Evolutionary conservation across 106 monocot genomes (phyloP).

Genomic region (Dendrobium officinale): DNA sequence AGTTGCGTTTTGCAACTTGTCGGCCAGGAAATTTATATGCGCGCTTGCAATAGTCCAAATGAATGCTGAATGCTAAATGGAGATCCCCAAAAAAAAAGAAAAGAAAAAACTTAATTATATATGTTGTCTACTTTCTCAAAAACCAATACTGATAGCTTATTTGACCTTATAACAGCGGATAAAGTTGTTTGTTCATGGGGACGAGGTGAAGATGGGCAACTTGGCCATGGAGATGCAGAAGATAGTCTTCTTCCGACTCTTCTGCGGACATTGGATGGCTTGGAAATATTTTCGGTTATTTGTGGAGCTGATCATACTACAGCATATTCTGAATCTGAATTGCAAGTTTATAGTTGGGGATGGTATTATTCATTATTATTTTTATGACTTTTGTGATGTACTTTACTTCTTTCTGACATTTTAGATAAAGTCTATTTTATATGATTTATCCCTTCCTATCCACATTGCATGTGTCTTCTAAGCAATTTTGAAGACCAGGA

Average conservation of each 20-base stretch:
- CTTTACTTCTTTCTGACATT: not conserved
- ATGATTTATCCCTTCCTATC: not conserved
- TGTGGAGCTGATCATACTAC: slow-evolving; percentile 94
- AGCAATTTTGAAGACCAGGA: not conserved
- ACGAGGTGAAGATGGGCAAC: slow-evolving; percentile 86
- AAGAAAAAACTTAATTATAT: not conserved
- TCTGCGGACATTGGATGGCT: slow-evolving; percentile 36
- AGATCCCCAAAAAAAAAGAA: not conserved
- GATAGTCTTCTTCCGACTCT: slow-evolving; percentile 67
- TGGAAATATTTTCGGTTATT: slow-evolving; percentile 53
- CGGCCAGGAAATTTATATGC: not conserved
- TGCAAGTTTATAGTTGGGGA: slow-evolving; percentile 86
- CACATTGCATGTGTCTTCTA: not conserved
- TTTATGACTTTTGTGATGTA: not conserved
- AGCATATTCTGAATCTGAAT: slow-evolving; percentile 64
- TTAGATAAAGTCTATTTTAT: not conserved
- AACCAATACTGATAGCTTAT: not conserved
- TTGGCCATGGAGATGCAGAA: slow-evolving; percentile 90
- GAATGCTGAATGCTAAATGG: not conserved
- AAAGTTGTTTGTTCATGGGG: slow-evolving; percentile 84
- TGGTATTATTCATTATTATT: slow-evolving; percentile 27
- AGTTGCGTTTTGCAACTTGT: not conserved
- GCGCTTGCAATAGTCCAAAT: not conserved
- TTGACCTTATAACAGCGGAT: slow-evolving; percentile 37
- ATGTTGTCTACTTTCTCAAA: not conserved